phyloP scores from a whole-genome alignment of 2,329 filamentous ascomycete genomes.

The Cytospora chrysosperma region DNA sequence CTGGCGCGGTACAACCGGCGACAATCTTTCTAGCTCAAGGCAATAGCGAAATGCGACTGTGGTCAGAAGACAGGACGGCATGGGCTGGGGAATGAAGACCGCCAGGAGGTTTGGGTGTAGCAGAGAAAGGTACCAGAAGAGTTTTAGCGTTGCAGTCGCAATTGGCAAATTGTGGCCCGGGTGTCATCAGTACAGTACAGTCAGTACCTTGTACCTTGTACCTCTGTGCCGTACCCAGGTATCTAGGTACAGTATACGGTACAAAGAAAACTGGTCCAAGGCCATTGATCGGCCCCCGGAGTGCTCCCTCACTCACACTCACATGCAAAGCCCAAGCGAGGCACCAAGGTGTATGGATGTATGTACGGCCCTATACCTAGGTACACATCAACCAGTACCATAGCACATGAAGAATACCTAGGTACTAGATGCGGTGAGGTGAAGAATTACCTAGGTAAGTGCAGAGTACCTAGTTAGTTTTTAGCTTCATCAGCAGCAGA shows the following conservation, averaged over 20 bases:
- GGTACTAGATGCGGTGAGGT: neutral
- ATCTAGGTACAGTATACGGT: neutral
- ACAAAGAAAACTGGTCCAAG: neutral
- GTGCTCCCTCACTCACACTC: neutral
- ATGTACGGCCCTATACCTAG: neutral
- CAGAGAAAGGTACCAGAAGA: constrained; percentile 15
- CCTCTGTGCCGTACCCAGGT: neutral
- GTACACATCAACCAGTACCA: neutral
- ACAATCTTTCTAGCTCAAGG: constrained; percentile 16
- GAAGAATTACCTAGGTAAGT: neutral
- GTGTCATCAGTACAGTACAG: neutral
- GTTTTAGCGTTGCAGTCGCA: constrained; percentile 17
- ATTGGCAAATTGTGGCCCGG: constrained; percentile 17
- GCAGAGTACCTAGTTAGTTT: neutral
- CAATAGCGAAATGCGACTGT: constrained; percentile 18
- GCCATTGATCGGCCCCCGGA: neutral
- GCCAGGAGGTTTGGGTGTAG: constrained; percentile 14
- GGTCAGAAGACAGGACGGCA: constrained; percentile 23
- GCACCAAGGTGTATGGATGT: neutral
- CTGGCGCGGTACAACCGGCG: constrained; percentile 16
- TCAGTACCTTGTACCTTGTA: constrained; percentile 8
- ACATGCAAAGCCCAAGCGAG: neutral
- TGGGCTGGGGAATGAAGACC: constrained; percentile 21
- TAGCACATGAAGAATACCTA: neutral
- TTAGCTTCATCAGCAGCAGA: neutral